Conservation (phyloP, 495 filamentous ascomycete species). For the Neurospora terricola region DNA sequence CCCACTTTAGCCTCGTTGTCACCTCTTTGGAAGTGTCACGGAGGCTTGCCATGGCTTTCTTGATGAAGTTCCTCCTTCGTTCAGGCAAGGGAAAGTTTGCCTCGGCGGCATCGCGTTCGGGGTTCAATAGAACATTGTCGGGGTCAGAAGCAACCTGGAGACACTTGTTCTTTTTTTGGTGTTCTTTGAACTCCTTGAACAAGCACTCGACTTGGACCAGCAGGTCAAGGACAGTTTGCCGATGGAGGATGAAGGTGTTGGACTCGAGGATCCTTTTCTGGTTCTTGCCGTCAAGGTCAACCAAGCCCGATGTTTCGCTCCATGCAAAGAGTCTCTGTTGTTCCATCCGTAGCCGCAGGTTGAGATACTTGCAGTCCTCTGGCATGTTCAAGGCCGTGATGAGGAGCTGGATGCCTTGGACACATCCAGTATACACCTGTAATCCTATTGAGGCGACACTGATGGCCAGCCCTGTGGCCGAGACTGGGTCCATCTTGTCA, state of each 20-base stretch:
- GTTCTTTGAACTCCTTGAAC: conserved; percentile 35
- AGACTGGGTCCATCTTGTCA: conserved; percentile 30
- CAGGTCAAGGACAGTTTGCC: conserved; percentile 32
- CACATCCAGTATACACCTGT: conserved; percentile 32
- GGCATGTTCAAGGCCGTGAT: conserved; percentile 31
- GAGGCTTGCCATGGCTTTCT: conserved; percentile 29
- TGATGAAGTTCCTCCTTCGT: conserved; percentile 27
- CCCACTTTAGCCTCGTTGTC: conserved; percentile 25
- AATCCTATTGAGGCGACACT: conserved; percentile 30
- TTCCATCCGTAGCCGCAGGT: conserved; percentile 33
- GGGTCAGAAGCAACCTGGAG: conserved; percentile 21
- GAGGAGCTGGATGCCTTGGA: conserved; percentile 36
- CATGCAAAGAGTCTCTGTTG: conserved; percentile 38
- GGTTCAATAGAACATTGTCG: conserved; percentile 20
- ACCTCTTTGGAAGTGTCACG: conserved; percentile 21
- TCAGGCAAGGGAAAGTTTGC: conserved; percentile 27
- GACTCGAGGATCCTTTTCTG: conserved; percentile 26
- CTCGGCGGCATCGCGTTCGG: conserved; percentile 27
- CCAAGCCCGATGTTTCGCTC: conserved; percentile 35
- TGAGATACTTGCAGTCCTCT: conserved; percentile 34
- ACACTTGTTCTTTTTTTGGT: conserved; percentile 22
- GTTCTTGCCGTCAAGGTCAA: conserved; percentile 26
- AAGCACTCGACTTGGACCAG: conserved; percentile 35
- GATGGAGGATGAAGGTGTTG: conserved; percentile 34
- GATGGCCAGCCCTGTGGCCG: conserved; percentile 29